Evolutionary conservation across 78 protist genomes (phyloP).

Genomic region (Salpingoeca rosetta): DNA sequence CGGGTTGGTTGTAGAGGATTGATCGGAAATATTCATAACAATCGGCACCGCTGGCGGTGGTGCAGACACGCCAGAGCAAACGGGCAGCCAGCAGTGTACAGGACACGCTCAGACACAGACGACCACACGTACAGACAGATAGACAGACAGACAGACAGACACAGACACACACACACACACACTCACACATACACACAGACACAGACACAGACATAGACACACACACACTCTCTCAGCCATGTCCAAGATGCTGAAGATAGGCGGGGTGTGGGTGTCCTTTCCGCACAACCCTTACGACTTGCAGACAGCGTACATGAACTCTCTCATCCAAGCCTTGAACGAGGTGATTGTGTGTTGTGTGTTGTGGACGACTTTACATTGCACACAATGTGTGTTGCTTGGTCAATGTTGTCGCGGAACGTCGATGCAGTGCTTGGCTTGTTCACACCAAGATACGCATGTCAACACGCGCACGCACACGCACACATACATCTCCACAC

Average conservation of each 20-base stretch:
- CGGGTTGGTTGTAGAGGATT: not conserved
- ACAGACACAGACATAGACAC: constrained; percentile 11
- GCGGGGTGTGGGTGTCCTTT: constrained; percentile 15
- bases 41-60: not conserved
- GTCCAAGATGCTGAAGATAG: not conserved
- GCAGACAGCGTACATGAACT: constrained; percentile 35
- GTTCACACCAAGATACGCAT: not conserved
- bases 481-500: not conserved
- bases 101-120: constrained; percentile 9
- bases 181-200: not conserved
- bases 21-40: not conserved
- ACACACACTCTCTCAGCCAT: not conserved
- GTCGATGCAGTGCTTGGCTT: too few species aligned
- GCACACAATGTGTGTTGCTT: too few species aligned
- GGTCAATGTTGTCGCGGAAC: too few species aligned
- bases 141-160: not conserved
- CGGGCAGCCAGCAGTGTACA: too few species aligned
- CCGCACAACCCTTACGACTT: constrained; percentile 36
- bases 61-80: too few species aligned
- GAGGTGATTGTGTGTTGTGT: not conserved
- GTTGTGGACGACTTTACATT: not conserved
- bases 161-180: constrained; percentile 11
- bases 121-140: not conserved
- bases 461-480: not conserved
- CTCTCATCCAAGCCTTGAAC: constrained; percentile 7